These are phyloP conservation scores for Colletotrichum cereale DNA, from an alignment of 2,329 filamentous ascomycete genomes.

Conservation along the genomic window DNA sequence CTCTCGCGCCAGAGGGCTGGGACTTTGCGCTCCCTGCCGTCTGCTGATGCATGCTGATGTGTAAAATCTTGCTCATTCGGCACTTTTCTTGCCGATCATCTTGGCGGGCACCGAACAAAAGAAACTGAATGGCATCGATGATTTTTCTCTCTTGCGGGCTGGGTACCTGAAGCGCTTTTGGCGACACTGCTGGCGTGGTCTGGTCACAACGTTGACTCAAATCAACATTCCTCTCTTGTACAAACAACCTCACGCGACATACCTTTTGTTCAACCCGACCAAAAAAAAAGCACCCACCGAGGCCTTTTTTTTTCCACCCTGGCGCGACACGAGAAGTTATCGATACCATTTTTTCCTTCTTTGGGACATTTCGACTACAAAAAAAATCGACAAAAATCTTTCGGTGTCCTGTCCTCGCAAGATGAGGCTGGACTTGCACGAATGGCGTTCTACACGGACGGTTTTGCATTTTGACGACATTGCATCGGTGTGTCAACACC, in stretches of 20 bases:
- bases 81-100: conserved; percentile 53
- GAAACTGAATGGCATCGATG: conserved; percentile 58
- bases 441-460: conserved; percentile 57
- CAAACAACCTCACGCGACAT: conserved; percentile 64
- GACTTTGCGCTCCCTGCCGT: conserved; percentile 51
- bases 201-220: conserved; percentile 47
- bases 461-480: conserved; percentile 60
- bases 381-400: conserved; percentile 38
- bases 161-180: conserved; percentile 51
- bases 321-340: conserved; percentile 58
- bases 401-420: conserved; percentile 46
- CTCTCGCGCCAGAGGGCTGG: conserved; percentile 50
- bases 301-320: conserved; percentile 47
- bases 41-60: conserved; percentile 53
- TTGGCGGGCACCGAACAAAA: conserved; percentile 62
- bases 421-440: conserved; percentile 57
- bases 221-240: conserved; percentile 54
- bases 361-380: conserved; percentile 41
- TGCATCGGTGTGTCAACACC: conserved; percentile 61
- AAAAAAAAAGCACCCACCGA: conserved; percentile 42
- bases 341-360: conserved; percentile 60
- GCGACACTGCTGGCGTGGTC: conserved; percentile 45
- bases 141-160: conserved; percentile 52
- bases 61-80: conserved; percentile 54
- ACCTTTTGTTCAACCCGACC: conserved; percentile 51